Conservation (phyloP, 2,329 filamentous ascomycete species). For the Cladosporium austrohemisphaericum region DNA sequence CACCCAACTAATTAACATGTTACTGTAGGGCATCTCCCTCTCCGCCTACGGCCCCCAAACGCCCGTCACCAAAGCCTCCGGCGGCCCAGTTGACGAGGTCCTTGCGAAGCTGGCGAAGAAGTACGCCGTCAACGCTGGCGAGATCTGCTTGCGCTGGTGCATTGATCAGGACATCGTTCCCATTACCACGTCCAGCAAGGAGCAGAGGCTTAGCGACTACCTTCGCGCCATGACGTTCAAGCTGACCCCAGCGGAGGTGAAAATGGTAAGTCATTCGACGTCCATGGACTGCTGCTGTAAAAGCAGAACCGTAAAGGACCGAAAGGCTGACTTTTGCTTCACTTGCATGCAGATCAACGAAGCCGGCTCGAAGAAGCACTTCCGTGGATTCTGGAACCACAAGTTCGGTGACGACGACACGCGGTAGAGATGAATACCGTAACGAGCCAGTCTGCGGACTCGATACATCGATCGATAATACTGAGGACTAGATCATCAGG, state of each 20-base stretch:
- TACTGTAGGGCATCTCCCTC: slow-evolving; percentile 43
- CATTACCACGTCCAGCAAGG: slow-evolving; percentile 59
- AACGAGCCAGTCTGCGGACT: too few relatives aligned
- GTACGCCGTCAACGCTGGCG: slow-evolving; percentile 56
- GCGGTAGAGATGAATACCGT: slow-evolving; percentile 25
- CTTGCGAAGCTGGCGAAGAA: slow-evolving; percentile 54
- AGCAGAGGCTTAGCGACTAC: slow-evolving; percentile 57
- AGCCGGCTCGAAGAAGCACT: slow-evolving; percentile 49
- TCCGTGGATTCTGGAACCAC: slow-evolving; percentile 50
- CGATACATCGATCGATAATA: neutral
- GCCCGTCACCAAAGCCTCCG: slow-evolving; percentile 52
- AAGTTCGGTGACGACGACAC: slow-evolving; percentile 46
- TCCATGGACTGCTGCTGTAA: neutral
- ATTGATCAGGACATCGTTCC: slow-evolving; percentile 58
- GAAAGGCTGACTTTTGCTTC: too few relatives aligned
- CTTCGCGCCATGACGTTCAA: slow-evolving; percentile 54
- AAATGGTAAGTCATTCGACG: slow-evolving; percentile 32
- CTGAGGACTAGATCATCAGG: too few relatives aligned
- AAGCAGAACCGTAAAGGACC: too few relatives aligned
- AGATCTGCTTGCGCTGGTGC: slow-evolving; percentile 58
- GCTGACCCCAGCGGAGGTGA: slow-evolving; percentile 56
- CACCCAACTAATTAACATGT: neutral
- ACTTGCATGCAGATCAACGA: slow-evolving; percentile 45
- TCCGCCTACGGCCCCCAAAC: slow-evolving; percentile 46
- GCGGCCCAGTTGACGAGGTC: slow-evolving; percentile 54